phyloP scores from a whole-genome alignment of 2,329 filamentous ascomycete genomes.

The Alternaria sp. region DNA sequence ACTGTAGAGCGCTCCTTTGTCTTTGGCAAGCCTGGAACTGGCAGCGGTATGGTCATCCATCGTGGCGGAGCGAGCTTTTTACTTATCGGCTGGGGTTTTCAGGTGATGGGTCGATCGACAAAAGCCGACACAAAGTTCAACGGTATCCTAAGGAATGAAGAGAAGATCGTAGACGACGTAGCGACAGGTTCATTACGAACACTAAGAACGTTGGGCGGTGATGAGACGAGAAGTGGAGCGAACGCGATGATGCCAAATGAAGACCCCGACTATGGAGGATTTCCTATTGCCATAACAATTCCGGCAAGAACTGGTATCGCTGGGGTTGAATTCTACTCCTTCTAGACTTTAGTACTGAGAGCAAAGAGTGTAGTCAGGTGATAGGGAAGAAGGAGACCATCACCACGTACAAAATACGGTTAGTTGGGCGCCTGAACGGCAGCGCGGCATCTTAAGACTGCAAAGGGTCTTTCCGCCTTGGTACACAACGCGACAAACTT shows the following conservation, averaged over 20 bases:
- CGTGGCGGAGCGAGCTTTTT: conserved; percentile 52
- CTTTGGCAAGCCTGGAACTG: conserved; percentile 55
- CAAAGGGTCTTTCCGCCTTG: not conserved
- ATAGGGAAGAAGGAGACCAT: not conserved
- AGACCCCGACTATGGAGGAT: conserved; percentile 65
- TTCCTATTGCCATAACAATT: conserved; percentile 64
- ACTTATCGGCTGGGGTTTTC: conserved; percentile 58
- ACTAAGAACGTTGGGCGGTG: conserved; percentile 53
- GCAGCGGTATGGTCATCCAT: conserved; percentile 57
- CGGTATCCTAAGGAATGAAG: conserved; percentile 55
- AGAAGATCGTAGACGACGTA: conserved; percentile 52
- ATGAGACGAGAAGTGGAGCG: conserved; percentile 59
- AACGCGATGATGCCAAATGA: conserved; percentile 66
- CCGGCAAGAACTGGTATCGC: conserved; percentile 57
- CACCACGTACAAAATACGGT: not conserved
- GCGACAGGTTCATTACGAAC: conserved; percentile 51
- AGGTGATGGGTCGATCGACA: conserved; percentile 45
- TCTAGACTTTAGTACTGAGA: not conserved
- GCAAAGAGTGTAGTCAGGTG: not conserved
- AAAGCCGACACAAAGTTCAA: conserved; percentile 51
- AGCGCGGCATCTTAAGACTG: not conserved
- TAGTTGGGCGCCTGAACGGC: not conserved
- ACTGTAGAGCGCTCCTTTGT: conserved; percentile 57
- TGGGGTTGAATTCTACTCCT: conserved; percentile 22
- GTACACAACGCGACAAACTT: not conserved